Conservation (phyloP, 2,329 filamentous ascomycete species). For the Ploettnerulaceae sp. region DNA sequence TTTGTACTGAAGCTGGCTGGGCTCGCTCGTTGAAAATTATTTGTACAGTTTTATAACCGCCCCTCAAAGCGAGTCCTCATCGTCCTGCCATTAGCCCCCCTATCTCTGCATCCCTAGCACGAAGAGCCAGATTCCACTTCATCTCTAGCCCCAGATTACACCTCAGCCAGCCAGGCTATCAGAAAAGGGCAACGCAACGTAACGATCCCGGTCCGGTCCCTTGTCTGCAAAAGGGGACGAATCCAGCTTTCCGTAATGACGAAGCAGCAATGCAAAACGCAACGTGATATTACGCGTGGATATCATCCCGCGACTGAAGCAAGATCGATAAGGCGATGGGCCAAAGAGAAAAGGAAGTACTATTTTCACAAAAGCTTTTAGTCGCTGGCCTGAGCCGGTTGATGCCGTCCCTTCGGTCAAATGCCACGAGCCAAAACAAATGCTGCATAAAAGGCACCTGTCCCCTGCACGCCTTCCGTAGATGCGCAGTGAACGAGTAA, state of each 20-base stretch:
- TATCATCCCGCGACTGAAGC: neutral
- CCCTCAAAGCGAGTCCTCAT: constrained; percentile 16
- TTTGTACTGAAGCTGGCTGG: constrained; percentile 31
- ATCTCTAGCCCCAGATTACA: constrained; percentile 29
- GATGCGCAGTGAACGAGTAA: constrained; percentile 29
- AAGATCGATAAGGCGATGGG: constrained; percentile 4
- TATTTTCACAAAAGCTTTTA: constrained; percentile 35
- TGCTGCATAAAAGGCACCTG: constrained; percentile 30
- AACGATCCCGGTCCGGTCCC: constrained; percentile 13
- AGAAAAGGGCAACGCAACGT: constrained; percentile 13
- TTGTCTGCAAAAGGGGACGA: constrained; percentile 9
- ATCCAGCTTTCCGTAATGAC: constrained; percentile 14
- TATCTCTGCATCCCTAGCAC: constrained; percentile 25
- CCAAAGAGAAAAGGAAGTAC: constrained; percentile 22
- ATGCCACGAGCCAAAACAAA: constrained; percentile 31
- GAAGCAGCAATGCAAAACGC: constrained; percentile 24
- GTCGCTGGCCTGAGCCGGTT: constrained; percentile 22
- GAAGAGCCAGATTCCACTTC: constrained; percentile 13
- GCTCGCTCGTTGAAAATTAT: constrained; percentile 31
- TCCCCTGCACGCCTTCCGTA: constrained; percentile 31
- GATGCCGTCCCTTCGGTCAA: constrained; percentile 23
- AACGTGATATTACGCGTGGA: too few species aligned
- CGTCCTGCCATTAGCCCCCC: constrained; percentile 8
- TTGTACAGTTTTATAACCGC: constrained; percentile 29
- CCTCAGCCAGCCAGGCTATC: constrained; percentile 31